These are phyloP conservation scores for Poronia punctata DNA, from an alignment of 495 filamentous ascomycete genomes.

Conservation along the genomic window DNA sequence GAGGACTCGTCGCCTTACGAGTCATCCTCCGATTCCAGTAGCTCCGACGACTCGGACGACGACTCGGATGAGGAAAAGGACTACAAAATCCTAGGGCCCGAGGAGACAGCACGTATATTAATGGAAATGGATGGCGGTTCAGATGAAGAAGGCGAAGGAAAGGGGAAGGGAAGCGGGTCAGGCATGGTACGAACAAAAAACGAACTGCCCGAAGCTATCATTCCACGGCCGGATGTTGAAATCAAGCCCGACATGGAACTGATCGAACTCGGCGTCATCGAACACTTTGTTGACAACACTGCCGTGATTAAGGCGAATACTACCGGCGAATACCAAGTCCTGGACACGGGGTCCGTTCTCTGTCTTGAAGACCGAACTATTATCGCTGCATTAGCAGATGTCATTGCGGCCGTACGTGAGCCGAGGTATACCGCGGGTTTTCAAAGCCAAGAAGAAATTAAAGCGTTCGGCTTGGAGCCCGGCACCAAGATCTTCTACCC, in stretches of 20 bases:
- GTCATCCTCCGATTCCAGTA: constrained; percentile 42
- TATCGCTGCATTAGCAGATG: constrained; percentile 73
- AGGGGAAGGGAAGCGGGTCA: constrained; percentile 30
- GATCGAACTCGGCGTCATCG: constrained; percentile 61
- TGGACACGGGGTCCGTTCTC: constrained; percentile 75
- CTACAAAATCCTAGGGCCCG: constrained; percentile 64
- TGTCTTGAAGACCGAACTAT: constrained; percentile 69
- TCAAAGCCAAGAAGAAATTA: constrained; percentile 55
- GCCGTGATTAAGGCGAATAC: constrained; percentile 73
- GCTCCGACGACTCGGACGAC: constrained; percentile 52
- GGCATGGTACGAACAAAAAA: constrained; percentile 62
- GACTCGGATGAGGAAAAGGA: constrained; percentile 61
- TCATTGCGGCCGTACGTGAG: constrained; percentile 71
- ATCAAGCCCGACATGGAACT: constrained; percentile 72
- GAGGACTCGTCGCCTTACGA: constrained; percentile 57
- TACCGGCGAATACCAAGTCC: constrained; percentile 72
- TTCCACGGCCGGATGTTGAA: constrained; percentile 65
- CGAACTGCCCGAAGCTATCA: constrained; percentile 58
- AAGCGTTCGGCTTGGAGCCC: constrained; percentile 52
- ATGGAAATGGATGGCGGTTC: constrained; percentile 66
- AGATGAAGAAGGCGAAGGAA: constrained; percentile 61
- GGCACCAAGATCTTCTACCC: constrained; percentile 74
- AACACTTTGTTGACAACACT: constrained; percentile 66
- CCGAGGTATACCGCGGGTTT: constrained; percentile 77
- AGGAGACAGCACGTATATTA: constrained; percentile 71